Evolutionary conservation across 225 moss, liverwort and hornwort genomes (phyloP).

Genomic region (Asterella californica): DNA sequence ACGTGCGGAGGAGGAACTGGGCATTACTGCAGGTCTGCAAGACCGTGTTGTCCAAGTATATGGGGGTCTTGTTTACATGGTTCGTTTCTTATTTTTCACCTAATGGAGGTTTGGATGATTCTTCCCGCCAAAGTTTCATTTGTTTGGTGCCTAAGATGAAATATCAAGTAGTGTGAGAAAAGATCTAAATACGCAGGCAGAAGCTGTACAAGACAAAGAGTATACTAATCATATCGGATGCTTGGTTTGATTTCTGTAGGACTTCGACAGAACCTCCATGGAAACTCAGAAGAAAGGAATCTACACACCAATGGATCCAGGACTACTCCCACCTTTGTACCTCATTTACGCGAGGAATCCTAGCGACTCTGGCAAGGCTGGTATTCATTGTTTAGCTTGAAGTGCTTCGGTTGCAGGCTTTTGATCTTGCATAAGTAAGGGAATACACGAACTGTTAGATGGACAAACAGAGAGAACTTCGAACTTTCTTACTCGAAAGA

Average conservation of each 20-base stretch:
- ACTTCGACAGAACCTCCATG: constrained; percentile 68
- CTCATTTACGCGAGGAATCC: constrained; percentile 83
- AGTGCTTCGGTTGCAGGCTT: background rate
- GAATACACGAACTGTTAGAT: too few relatives aligned
- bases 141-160: background rate
- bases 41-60: constrained; percentile 96
- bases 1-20: constrained; percentile 87
- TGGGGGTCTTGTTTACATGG: constrained; percentile 96
- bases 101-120: background rate
- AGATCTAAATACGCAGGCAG: background rate
- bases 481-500: background rate
- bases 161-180: background rate
- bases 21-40: constrained; percentile 97
- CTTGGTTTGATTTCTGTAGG: constrained; percentile 36
- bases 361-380: constrained; percentile 96
- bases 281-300: constrained; percentile 66
- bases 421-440: background rate
- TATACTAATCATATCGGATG: background rate
- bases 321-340: constrained; percentile 66
- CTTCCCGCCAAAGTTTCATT: background rate
- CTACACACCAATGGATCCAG: constrained; percentile 69
- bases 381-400: constrained; percentile 28
- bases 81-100: constrained; percentile 24
- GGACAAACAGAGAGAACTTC: too few relatives aligned
- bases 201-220: background rate